A percentile compares a stretch with the other conserved stretches of the same genome.
Evolutionary conservation across 371 early-diverging fungal species (phyloP).

Genomic region (Zychaea mexicana): DNA sequence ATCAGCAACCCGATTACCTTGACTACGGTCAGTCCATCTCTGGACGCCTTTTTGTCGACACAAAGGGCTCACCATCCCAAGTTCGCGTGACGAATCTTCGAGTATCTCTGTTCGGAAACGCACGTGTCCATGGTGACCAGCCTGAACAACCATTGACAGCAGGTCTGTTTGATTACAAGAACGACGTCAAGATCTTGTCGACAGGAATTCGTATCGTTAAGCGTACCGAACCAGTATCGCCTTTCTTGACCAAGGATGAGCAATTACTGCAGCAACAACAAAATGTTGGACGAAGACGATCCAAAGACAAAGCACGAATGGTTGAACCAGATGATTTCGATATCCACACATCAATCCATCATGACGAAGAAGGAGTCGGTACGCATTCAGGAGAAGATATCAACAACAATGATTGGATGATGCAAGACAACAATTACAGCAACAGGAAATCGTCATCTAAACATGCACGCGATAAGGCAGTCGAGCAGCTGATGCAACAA

Average conservation of each 20-base stretch:
- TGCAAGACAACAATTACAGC: neutral
- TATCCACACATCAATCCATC: neutral
- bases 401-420: neutral
- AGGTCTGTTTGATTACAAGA: constrained; percentile 23
- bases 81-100: constrained; percentile 11
- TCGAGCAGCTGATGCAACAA: neutral
- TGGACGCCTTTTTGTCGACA: neutral
- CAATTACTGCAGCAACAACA: neutral
- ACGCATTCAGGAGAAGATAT: neutral
- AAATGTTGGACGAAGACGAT: neutral
- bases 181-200: constrained; percentile 13
- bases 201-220: constrained; percentile 17
- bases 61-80: neutral
- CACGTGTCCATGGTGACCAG: constrained; percentile 12
- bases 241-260: neutral
- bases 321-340: neutral
- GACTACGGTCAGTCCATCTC: neutral
- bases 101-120: constrained; percentile 13
- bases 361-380: neutral
- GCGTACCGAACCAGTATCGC: neutral
- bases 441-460: neutral
- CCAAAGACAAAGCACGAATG: neutral
- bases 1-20: neutral
- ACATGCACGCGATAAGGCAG: neutral
- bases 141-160: constrained; percentile 13